phyloP scores from a whole-genome alignment of 2,329 filamentous ascomycete genomes.

The Arachnomyces sp. region DNA sequence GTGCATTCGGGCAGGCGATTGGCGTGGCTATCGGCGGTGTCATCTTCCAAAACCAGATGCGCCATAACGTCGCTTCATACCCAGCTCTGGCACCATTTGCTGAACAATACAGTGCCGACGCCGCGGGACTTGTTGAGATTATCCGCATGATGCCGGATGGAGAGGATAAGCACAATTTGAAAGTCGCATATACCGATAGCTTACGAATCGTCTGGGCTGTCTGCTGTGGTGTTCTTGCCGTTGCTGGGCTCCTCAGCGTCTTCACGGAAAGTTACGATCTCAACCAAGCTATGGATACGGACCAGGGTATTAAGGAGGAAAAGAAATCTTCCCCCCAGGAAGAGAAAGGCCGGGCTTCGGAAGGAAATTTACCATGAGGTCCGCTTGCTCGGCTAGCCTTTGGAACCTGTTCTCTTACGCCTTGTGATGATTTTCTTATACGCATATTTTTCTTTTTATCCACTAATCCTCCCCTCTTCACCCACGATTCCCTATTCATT shows the following conservation, averaged over 20 bases:
- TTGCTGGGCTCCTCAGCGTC: conserved; percentile 46
- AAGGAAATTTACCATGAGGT: no score
- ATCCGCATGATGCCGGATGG: conserved; percentile 48
- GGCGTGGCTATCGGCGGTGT: conserved; percentile 62
- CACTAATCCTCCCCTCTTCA: no score
- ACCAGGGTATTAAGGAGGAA: conserved; percentile 42
- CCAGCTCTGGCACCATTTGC: conserved; percentile 44
- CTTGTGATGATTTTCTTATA: no score
- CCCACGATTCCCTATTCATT: no score
- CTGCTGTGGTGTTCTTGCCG: conserved; percentile 45
- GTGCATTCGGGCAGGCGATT: conserved; percentile 57
- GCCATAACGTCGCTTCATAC: conserved; percentile 42
- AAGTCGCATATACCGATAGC: conserved; percentile 48
- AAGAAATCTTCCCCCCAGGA: conserved; percentile 4
- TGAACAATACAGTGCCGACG: conserved; percentile 47
- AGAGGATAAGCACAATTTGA: conserved; percentile 35
- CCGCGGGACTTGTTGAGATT: conserved; percentile 51
- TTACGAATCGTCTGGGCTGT: conserved; percentile 51
- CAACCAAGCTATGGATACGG: conserved; percentile 40
- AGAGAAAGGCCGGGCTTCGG: neutral
- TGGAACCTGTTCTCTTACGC: no score
- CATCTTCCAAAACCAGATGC: conserved; percentile 61
- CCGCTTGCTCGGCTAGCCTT: no score
- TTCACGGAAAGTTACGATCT: conserved; percentile 47
- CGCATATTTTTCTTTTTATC: no score